A percentile compares a stretch with the other conserved stretches of the same genome.
Evolutionary conservation across 2,329 filamentous ascomycete genomes (phyloP).

Genomic region (Lithohypha guttulata): DNA sequence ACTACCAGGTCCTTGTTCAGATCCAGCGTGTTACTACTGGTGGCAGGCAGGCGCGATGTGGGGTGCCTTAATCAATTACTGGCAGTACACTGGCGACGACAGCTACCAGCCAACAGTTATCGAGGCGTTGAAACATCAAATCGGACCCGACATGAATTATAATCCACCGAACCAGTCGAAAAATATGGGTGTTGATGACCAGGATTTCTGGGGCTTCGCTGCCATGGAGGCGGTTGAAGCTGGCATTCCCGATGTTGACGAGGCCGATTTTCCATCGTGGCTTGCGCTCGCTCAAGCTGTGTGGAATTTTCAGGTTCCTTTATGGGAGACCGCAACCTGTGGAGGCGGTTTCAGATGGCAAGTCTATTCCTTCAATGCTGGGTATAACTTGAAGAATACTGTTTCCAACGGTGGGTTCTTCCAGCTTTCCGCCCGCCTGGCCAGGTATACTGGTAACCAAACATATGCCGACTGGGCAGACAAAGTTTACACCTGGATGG

Average conservation of each 20-base stretch:
- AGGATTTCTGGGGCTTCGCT: constrained; percentile 29
- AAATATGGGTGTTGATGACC: constrained; percentile 27
- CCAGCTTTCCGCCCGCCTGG: constrained; percentile 36
- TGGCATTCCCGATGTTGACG: constrained; percentile 28
- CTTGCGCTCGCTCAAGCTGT: constrained; percentile 62
- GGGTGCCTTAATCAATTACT: constrained; percentile 32
- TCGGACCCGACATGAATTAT: constrained; percentile 29
- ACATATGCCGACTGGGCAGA: constrained; percentile 31
- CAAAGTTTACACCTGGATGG: constrained; percentile 41
- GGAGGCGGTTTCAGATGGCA: constrained; percentile 71
- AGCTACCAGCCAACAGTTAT: constrained; percentile 31
- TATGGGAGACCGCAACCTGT: constrained; percentile 58
- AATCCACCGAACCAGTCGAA: constrained; percentile 34
- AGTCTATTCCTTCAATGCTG: constrained; percentile 49
- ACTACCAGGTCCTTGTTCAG: constrained; percentile 24
- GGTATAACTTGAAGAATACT: constrained; percentile 42
- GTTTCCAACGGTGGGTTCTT: constrained; percentile 45
- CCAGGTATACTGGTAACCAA: constrained; percentile 29
- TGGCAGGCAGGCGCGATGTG: constrained; percentile 31
- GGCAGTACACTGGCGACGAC: constrained; percentile 32
- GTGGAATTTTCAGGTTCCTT: constrained; percentile 61
- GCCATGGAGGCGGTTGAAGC: constrained; percentile 30
- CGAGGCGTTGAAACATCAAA: constrained; percentile 31
- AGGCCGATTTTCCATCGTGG: constrained; percentile 50
- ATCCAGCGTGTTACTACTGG: constrained; percentile 26